Evolutionary conservation across 441 rosid species (phyloP).

Genomic region (Dalechampia spathulata): DNA sequence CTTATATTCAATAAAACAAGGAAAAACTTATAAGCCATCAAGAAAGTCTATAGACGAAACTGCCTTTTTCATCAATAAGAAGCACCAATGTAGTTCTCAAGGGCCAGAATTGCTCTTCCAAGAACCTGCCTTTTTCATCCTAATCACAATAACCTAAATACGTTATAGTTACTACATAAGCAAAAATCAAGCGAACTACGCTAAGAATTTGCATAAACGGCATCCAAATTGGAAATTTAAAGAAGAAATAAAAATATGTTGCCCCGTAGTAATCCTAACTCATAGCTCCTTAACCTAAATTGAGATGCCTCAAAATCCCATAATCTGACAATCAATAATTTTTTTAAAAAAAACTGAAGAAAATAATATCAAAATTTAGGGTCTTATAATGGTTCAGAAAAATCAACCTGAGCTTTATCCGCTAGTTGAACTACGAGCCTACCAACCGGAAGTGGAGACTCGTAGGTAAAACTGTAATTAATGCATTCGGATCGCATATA

Average conservation of each 20-base stretch:
- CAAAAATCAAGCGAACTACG: background rate
- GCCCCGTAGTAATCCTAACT: too few species aligned
- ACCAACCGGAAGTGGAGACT: conserved; percentile 92
- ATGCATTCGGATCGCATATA: conserved; percentile 94
- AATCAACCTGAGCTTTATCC: conserved; percentile 85
- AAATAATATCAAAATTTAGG: background rate
- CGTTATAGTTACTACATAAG: background rate
- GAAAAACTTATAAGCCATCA: too few species aligned
- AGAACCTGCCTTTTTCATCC: background rate
- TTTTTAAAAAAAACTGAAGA: background rate
- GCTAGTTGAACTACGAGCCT: conserved; percentile 96
- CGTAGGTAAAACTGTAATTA: conserved; percentile 75
- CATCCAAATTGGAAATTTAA: background rate
- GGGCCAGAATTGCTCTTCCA: background rate
- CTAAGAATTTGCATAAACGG: background rate
- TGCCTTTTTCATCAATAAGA: too few species aligned
- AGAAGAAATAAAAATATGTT: background rate
- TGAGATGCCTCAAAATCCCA: background rate
- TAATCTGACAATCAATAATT: background rate
- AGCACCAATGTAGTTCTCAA: too few species aligned
- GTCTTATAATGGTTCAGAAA: background rate
- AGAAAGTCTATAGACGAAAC: too few species aligned
- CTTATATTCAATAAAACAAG: background rate
- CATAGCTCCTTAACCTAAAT: background rate
- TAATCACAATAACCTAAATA: background rate